These are phyloP conservation scores for Gastrolobium villosum DNA, from an alignment of 306 rosid species.

Conservation along the genomic window DNA sequence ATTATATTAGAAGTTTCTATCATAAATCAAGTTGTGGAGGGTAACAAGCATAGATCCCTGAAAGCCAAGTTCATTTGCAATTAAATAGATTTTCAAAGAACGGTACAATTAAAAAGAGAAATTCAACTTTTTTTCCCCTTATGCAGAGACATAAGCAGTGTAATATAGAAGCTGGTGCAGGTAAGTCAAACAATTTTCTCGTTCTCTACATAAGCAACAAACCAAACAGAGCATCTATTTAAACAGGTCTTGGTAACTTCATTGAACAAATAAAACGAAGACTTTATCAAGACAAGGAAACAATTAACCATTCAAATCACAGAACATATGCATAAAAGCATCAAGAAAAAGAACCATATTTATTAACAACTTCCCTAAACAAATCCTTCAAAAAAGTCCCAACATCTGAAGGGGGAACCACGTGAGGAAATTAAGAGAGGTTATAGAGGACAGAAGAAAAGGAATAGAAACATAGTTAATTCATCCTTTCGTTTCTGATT, in stretches of 20 bases:
- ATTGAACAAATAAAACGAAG: neutral
- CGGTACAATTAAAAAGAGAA: too few relatives aligned
- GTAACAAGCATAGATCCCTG: neutral
- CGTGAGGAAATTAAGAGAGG: too few relatives aligned
- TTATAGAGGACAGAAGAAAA: too few relatives aligned
- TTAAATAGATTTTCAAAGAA: too few relatives aligned
- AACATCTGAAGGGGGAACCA: neutral
- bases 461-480: too few relatives aligned
- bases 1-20: neutral
- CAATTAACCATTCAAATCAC: neutral
- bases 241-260: neutral
- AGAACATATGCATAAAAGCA: neutral
- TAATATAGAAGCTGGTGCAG: too few relatives aligned
- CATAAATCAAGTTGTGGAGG: neutral
- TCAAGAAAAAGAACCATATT: neutral
- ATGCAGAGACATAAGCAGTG: neutral
- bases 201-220: neutral
- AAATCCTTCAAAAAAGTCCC: neutral
- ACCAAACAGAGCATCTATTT: neutral
- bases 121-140: too few relatives aligned
- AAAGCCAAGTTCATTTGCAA: neutral
- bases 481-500: too few relatives aligned
- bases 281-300: too few relatives aligned
- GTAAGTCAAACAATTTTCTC: neutral
- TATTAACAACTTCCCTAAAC: neutral